Conservation (phyloP, 2,329 filamentous ascomycete species). For the Lachnellula willkommii region DNA sequence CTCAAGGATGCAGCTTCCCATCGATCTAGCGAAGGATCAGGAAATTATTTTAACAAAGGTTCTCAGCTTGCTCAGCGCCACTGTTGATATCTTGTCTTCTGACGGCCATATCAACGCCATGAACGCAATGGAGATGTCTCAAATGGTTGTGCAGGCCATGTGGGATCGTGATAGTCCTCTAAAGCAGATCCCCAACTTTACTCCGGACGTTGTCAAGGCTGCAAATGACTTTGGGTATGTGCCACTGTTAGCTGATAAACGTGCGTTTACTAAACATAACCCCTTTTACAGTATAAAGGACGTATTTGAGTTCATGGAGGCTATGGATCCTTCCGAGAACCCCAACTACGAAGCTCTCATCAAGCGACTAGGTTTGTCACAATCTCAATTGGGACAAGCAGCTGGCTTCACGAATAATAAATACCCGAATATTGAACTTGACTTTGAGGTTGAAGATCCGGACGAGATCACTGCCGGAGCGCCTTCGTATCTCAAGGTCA, state of each 20-base stretch:
- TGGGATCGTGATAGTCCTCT: conserved; percentile 97
- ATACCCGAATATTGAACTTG: conserved; percentile 90
- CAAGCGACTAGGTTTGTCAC: conserved; percentile 70
- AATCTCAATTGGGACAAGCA: conserved; percentile 79
- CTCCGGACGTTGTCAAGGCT: conserved; percentile 73
- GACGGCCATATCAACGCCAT: conserved; percentile 96
- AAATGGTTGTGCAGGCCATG: conserved; percentile 99
- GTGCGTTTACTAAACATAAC: conserved; percentile 29
- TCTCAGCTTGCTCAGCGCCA: conserved; percentile 81
- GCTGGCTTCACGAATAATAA: conserved; percentile 93
- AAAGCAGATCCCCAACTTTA: conserved; percentile 96
- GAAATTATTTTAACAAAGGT: conserved; percentile 81
- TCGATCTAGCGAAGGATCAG: conserved; percentile 94
- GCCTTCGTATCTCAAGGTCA: conserved; percentile 76
- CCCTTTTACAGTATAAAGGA: conserved; percentile 66
- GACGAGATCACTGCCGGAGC: conserved; percentile 75
- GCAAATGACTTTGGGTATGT: conserved; percentile 72
- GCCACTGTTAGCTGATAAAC: conserved; percentile 1
- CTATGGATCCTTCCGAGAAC: conserved; percentile 95
- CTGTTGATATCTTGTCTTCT: conserved; percentile 90
- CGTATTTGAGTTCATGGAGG: conserved; percentile 96
- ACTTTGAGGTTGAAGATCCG: conserved; percentile 77
- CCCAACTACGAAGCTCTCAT: conserved; percentile 72
- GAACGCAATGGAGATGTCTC: conserved; percentile 98
- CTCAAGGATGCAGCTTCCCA: conserved; percentile 90